A percentile compares a stretch with the other conserved stretches of the same genome.
Conservation (phyloP, 768 basidiomycete species). For the Trametes maxima region DNA sequence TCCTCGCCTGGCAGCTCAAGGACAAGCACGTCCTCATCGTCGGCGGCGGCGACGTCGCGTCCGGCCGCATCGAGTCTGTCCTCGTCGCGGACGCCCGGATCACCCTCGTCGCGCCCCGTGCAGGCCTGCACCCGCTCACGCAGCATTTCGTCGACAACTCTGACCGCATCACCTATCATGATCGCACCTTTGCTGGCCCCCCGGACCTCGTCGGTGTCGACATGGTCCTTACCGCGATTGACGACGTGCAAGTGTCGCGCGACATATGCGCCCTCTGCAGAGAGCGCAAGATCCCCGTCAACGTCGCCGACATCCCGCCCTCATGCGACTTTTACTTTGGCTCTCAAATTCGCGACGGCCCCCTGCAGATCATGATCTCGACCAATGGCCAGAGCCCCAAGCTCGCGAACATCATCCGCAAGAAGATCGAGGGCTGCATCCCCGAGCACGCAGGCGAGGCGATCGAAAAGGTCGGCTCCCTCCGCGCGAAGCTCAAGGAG, state of each 20-base stretch:
- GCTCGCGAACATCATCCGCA: conserved; percentile 82
- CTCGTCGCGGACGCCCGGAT: conserved; percentile 80
- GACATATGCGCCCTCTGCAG: conserved; percentile 74
- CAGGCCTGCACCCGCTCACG: conserved; percentile 66
- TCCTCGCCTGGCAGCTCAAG: conserved; percentile 93
- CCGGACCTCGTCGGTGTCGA: conserved; percentile 71
- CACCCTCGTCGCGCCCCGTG: conserved; percentile 71
- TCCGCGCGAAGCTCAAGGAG: conserved; percentile 73
- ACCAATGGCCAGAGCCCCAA: conserved; percentile 94
- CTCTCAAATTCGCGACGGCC: conserved; percentile 86
- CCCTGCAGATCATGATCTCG: conserved; percentile 93
- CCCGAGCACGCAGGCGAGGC: conserved; percentile 75
- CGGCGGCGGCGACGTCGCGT: conserved; percentile 92
- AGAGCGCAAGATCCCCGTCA: conserved; percentile 76
- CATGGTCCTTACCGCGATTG: conserved; percentile 94
- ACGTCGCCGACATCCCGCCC: conserved; percentile 95
- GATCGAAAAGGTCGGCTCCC: conserved; percentile 74
- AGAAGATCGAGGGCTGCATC: conserved; percentile 65
- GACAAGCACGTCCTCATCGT: conserved; percentile 84
- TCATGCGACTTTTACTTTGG: conserved; percentile 99
- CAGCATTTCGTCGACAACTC: conserved; percentile 51
- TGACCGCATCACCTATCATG: conserved; percentile 65
- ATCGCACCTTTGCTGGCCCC: conserved; percentile 65
- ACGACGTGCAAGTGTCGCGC: conserved; percentile 72
- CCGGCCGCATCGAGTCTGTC: conserved; percentile 83